Evolutionary conservation across 148 eudicot genomes (phyloP), one percentile per base, ranked within the genome.

Genomic region (Fallopia convolvulus): DNA sequence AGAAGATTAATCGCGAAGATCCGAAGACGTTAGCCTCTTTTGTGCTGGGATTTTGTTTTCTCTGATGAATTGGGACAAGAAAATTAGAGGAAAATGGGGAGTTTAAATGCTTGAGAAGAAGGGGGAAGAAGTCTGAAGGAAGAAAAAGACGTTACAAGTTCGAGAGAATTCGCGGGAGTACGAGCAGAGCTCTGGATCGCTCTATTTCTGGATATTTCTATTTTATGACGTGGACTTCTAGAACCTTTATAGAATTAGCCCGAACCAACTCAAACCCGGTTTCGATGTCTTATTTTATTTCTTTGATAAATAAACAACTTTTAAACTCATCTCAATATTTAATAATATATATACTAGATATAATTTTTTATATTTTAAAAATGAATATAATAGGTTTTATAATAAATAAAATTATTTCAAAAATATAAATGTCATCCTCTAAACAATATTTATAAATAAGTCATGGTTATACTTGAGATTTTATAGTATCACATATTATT

Each of bases 111-210:
- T 15, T 1, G 72, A 21, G 72, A 61, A 61, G 2, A 10, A 11
- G 8, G 46, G 17, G 36, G 21, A 36, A 68, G 40, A 50, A 2
- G 36, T 33, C 36, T 33, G 36, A 33, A 3, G 39, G 4, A 36
- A 9, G 70, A 65, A 14, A 5, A 58, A 23, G 65, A 20, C 70
- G 72, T 68, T 68, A n/a, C 10, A 68, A 39, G 46, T 68, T 68
- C 72, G 72, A 68, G 72, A 68, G 72, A 68, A 68, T 68, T 68
- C 72, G 72, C 72, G 72, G 72, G 72, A 14, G 15, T 68, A 68
- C 72, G 18, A 39, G 46, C n/a, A 39, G 44, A 2, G 20, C 46
- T 63, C 70, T 26, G 3, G 58, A 52, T 52, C 1, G 7, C 20
- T 52, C 58, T 52, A 52, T 52, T 52, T 44, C 70, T 26, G 2